Evolutionary conservation across 305 asterid genomes (phyloP), one percentile per base, ranked within the genome.

Genomic region (Withania somnifera): DNA sequence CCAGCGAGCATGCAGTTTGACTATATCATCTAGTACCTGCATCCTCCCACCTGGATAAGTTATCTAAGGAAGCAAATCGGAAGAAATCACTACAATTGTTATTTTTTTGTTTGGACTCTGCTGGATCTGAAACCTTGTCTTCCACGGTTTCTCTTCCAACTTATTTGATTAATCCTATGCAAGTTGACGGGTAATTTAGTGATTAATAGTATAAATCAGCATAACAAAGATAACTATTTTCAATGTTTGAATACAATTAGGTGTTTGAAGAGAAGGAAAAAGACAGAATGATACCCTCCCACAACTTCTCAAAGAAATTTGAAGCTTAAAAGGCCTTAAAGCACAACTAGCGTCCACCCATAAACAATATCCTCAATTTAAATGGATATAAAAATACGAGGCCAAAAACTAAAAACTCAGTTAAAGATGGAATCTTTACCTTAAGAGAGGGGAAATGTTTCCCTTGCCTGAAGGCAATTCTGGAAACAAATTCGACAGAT

Each of bases 391-490:
- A 67, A 3, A 20, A 61, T 52, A n/a, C 58, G 79, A 80, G 17
- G 30, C 81, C 71, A 34, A 77, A 30, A 11, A 77, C 1, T 1
- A 68, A 82, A 42, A 53, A 0, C 19, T 75, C 13, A 30, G 40
- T 69, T 67, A n/a, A 81, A 83, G 86, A 45, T 47, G 24, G 81
- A 30, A 36, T 63, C 50, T 80, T 89, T 88, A 95, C 98, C 98
- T 90, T 89, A 66, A 91, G 86, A 82, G 89, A 78, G 82, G 87
- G 61, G 71, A 88, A 82, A n/a, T n/a, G n/a, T n/a, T n/a, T 84
- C 88, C 88, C 89, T 85, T 89, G 84, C 84, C 82, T 82, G 78
- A 87, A 83, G 57, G 88, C 26, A 90, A 88, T 54, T 79, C 92
- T 86, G 52, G 88, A 82, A 79, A 85, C 87, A 81, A 83, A 86